These are phyloP conservation scores for Colletotrichum cordylinicola DNA, from an alignment of 2,329 filamentous ascomycete genomes.

Conservation along the genomic window DNA sequence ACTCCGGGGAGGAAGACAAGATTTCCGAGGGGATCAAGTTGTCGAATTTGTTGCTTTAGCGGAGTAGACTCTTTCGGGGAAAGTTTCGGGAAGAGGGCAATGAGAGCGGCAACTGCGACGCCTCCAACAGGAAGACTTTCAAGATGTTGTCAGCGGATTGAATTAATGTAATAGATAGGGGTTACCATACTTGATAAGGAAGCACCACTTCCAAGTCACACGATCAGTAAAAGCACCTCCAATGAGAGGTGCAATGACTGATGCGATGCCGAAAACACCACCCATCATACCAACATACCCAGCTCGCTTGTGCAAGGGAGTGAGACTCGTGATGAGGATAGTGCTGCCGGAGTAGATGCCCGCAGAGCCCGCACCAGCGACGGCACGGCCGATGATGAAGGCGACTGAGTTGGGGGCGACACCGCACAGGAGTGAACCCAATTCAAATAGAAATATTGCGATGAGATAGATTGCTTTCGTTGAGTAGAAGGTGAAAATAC, in stretches of 20 bases:
- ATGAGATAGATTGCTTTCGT: constrained; percentile 52
- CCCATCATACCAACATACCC: constrained; percentile 41
- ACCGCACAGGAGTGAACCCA: constrained; percentile 47
- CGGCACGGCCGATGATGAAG: constrained; percentile 58
- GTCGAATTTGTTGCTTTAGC: constrained; percentile 30
- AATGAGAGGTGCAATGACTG: constrained; percentile 36
- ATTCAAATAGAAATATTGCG: constrained; percentile 46
- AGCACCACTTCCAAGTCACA: constrained; percentile 44
- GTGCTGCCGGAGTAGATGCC: constrained; percentile 55
- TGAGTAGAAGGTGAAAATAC: constrained; percentile 48
- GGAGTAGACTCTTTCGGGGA: constrained; percentile 41
- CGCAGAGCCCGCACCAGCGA: constrained; percentile 56
- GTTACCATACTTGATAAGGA: constrained; percentile 39
- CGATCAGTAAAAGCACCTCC: constrained; percentile 38
- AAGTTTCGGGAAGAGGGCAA: background rate
- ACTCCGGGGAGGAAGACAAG: constrained; percentile 55
- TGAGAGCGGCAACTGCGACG: background rate
- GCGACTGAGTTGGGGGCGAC: constrained; percentile 48
- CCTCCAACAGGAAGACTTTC: background rate
- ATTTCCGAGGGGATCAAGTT: constrained; percentile 53
- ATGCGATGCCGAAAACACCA: constrained; percentile 51
- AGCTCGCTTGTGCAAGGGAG: constrained; percentile 34
- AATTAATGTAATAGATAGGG: background rate
- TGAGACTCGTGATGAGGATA: constrained; percentile 53
- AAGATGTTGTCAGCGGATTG: background rate